A percentile compares a stretch with the other conserved stretches of the same genome.
Conservation (phyloP, 2,329 filamentous ascomycete genomes). For the Pyricularia grisea region DNA sequence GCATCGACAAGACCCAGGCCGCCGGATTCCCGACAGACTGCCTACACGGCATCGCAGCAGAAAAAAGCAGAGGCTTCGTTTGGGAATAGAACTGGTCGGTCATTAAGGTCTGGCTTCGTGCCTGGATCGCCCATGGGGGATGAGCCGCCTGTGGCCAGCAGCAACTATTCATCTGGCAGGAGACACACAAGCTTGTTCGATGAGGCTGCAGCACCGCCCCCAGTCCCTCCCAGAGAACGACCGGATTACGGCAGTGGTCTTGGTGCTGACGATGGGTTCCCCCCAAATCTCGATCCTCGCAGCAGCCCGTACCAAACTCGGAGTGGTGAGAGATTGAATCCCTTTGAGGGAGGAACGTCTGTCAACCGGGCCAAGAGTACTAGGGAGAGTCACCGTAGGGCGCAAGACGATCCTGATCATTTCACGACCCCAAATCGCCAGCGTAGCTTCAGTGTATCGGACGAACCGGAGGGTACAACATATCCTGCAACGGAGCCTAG, state of each 20-base stretch:
- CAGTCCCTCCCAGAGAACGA: slow-evolving; percentile 4
- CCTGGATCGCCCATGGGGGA: slow-evolving; percentile 41
- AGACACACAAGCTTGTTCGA: slow-evolving; percentile 14
- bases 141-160: slow-evolving; percentile 40
- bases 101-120: slow-evolving; percentile 33
- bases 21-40: slow-evolving; percentile 15
- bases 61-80: slow-evolving; percentile 47
- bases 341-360: slow-evolving; percentile 34
- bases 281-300: slow-evolving; percentile 33
- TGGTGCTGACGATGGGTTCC: slow-evolving; percentile 39
- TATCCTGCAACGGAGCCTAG: slow-evolving; percentile 5
- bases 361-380: slow-evolving; percentile 37
- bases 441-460: slow-evolving; percentile 21
- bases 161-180: slow-evolving; percentile 35
- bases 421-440: slow-evolving; percentile 15
- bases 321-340: slow-evolving; percentile 49
- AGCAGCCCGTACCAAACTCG: slow-evolving; percentile 47
- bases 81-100: slow-evolving; percentile 26
- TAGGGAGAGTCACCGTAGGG: slow-evolving; percentile 23
- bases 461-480: slow-evolving; percentile 17
- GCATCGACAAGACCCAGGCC: slow-evolving; percentile 8
- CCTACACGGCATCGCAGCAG: slow-evolving; percentile 41
- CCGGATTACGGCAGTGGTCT: slow-evolving; percentile 19
- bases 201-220: slow-evolving; percentile 12
- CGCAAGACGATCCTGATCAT: slow-evolving; percentile 6